Conservation (phyloP, 331 rosid genomes). For the Spiraea crenata region DNA sequence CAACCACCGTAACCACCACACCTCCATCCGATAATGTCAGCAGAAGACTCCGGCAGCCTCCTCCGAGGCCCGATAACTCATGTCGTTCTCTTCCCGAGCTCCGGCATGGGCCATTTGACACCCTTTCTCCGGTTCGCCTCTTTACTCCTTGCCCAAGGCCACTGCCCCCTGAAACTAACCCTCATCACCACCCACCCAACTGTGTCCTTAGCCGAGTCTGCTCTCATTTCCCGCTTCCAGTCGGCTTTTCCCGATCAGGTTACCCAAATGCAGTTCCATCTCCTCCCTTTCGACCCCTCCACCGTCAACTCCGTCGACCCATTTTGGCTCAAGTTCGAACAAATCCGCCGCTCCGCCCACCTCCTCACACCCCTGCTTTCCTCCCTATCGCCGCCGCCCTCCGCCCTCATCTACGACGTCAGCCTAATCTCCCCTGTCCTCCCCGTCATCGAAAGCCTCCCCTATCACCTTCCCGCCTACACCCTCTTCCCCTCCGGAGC, state of each 20-base stretch:
- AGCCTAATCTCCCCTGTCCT: constrained; percentile 35
- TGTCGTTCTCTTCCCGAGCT: constrained; percentile 48
- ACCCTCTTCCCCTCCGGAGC: constrained; percentile 42
- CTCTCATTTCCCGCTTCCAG: constrained; percentile 39
- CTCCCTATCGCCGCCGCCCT: constrained; percentile 35
- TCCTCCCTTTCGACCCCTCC: constrained; percentile 27
- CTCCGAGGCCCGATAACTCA: constrained; percentile 20
- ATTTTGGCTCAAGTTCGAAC: constrained; percentile 38
- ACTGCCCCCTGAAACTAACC: constrained; percentile 34
- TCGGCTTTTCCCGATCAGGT: constrained; percentile 41
- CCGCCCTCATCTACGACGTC: constrained; percentile 47
- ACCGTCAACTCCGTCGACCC: constrained; percentile 40
- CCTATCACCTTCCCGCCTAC: constrained; percentile 35
- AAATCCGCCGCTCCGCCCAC: constrained; percentile 39
- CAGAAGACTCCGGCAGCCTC: neutral
- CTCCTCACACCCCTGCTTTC: constrained; percentile 47
- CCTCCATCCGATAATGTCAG: constrained; percentile 21
- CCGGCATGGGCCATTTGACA: constrained; percentile 59
- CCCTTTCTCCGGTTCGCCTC: constrained; percentile 43
- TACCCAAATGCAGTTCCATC: constrained; percentile 29
- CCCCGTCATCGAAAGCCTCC: constrained; percentile 16
- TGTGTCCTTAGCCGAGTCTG: constrained; percentile 47
- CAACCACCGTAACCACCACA: neutral
- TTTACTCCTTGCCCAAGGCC: constrained; percentile 12
- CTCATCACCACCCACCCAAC: constrained; percentile 45